Conservation (phyloP, 495 filamentous ascomycete species). For the Glarea lozoyensis region DNA sequence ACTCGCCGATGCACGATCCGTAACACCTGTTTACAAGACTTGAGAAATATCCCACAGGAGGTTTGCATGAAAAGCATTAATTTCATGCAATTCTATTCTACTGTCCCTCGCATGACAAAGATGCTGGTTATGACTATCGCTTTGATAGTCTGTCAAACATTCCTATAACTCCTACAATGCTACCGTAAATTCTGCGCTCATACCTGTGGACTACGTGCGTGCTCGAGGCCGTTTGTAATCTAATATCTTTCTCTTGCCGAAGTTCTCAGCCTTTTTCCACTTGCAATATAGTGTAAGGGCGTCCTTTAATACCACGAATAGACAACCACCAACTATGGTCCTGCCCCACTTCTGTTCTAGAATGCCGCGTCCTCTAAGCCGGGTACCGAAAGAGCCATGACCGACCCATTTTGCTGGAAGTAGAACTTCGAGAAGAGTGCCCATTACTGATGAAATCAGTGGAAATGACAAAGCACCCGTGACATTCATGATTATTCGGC, state of each 20-base stretch:
- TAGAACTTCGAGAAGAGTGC: constrained; percentile 35
- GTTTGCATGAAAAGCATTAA: too few species aligned
- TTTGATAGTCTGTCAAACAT: too few species aligned
- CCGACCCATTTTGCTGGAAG: constrained; percentile 50
- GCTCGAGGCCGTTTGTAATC: constrained; percentile 46
- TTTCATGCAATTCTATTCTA: too few species aligned
- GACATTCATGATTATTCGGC: constrained; percentile 38
- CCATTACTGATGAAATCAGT: constrained; percentile 25
- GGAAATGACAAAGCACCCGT: constrained; percentile 38
- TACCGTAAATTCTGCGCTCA: too few species aligned
- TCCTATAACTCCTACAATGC: too few species aligned
- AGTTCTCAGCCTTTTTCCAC: constrained; percentile 58
- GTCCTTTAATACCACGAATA: constrained; percentile 64
- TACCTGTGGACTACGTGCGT: too few species aligned
- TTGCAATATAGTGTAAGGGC: constrained; percentile 57
- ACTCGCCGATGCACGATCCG: too few species aligned
- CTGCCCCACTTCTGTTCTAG: constrained; percentile 59
- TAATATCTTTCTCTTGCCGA: constrained; percentile 52
- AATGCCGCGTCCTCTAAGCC: constrained; percentile 34
- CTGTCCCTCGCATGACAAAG: too few species aligned
- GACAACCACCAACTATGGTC: constrained; percentile 59
- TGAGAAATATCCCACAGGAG: too few species aligned
- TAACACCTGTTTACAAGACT: too few species aligned
- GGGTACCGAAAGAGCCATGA: background rate
- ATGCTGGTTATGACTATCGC: too few species aligned